These are phyloP conservation scores for Heliamphora pulchella DNA, from an alignment of 179 eudicot genomes.

Conservation along the genomic window DNA sequence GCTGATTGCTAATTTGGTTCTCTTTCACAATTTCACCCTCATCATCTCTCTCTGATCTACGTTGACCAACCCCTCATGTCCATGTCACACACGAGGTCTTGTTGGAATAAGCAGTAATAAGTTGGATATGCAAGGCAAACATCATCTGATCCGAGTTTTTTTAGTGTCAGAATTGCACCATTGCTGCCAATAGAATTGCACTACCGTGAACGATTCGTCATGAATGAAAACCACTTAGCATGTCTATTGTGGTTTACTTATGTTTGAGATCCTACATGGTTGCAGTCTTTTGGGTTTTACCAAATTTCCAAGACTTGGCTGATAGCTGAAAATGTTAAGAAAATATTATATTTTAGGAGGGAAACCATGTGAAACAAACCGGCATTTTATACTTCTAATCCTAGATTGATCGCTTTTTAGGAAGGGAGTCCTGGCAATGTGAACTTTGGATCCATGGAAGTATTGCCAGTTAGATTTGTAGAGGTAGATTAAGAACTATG, in stretches of 20 bases:
- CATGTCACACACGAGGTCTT: not conserved
- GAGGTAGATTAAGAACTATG: not conserved
- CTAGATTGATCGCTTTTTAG: not conserved
- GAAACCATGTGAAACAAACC: too few relatives aligned
- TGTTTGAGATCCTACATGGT: not conserved
- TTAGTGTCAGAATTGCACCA: not conserved
- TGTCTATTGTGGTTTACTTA: not conserved
- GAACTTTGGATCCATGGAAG: not conserved
- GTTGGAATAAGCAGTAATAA: constrained; percentile 6
- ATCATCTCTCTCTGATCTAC: not conserved
- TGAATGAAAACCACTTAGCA: not conserved
- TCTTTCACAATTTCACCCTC: not conserved
- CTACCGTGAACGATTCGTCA: not conserved
- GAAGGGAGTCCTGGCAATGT: not conserved
- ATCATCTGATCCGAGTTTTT: constrained; percentile 3
- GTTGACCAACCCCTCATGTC: not conserved
- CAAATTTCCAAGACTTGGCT: not conserved
- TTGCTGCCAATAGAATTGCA: not conserved
- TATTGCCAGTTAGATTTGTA: not conserved
- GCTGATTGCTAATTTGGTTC: constrained; percentile 1
- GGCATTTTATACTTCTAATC: not conserved
- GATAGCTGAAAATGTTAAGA: not conserved
- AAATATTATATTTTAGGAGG: not conserved
- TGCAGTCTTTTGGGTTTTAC: not conserved
- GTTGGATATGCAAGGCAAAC: not conserved